Percentiles rank a stretch among this genome's conserved stretches.
Evolutionary conservation across 352 stramenopile species (phyloP).

Genomic region (Phytopythium mirpurense): DNA sequence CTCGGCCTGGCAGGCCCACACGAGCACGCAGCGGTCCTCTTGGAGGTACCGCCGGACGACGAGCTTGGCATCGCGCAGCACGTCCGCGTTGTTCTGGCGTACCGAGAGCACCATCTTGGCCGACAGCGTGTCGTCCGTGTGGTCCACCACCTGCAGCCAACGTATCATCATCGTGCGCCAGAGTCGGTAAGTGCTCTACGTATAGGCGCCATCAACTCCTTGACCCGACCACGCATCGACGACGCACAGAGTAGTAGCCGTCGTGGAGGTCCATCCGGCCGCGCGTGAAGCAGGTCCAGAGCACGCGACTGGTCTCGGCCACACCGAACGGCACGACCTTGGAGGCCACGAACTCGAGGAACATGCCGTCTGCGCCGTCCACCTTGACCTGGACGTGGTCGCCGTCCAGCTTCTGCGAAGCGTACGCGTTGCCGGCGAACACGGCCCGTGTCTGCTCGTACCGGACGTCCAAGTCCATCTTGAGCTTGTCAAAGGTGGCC

Average conservation of each 20-base stretch:
- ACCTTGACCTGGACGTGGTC: slow-evolving; percentile 23
- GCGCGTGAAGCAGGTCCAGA: slow-evolving; percentile 20
- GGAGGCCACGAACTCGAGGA: slow-evolving; percentile 23
- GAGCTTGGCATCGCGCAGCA: slow-evolving; percentile 24
- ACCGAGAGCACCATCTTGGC: slow-evolving; percentile 27
- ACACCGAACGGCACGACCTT: slow-evolving; percentile 23
- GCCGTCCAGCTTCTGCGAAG: slow-evolving; percentile 9
- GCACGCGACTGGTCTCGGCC: slow-evolving; percentile 12
- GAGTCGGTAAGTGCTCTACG: too few relatives aligned
- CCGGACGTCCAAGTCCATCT: slow-evolving; percentile 16
- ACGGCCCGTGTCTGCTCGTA: slow-evolving; percentile 13
- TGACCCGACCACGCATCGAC: too few relatives aligned
- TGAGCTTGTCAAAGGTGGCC: slow-evolving; percentile 13
- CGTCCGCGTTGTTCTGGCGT: slow-evolving; percentile 15
- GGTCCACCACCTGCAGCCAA: slow-evolving; percentile 14
- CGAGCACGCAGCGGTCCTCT: slow-evolving; percentile 18
- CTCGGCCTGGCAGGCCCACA: slow-evolving; percentile 23
- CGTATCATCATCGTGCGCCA: too few relatives aligned
- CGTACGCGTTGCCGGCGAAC: slow-evolving; percentile 13
- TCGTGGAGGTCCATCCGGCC: slow-evolving; percentile 18
- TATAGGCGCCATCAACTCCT: too few relatives aligned
- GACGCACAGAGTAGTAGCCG: slow-evolving; percentile 24
- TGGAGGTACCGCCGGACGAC: slow-evolving; percentile 17
- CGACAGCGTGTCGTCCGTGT: slow-evolving; percentile 20
- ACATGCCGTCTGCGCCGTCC: slow-evolving; percentile 22